Base-by-base conservation (phyloP, 257 asterid species). In the Paraleonurus japonicus region DNA sequence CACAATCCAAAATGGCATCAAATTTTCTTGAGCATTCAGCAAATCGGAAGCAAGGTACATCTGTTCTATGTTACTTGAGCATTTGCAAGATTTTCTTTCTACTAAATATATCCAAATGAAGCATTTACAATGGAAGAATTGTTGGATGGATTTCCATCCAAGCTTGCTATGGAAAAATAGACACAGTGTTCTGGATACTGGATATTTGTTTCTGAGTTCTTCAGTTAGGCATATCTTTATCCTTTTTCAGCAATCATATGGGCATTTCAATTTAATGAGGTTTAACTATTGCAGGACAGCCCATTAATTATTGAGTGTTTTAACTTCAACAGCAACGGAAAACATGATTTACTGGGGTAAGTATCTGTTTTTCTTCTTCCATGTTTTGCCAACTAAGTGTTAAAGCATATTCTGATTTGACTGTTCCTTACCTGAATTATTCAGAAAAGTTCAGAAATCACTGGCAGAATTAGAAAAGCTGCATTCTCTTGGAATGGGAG, bases 41-140 rank as follows among this genome's bases (percentile, higher is more conserved):
- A 90, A 87, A 85, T 87, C 76, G 99, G 99, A 67, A 87, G 97
- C 89, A 95, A 95, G 99, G 99, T 95, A 88, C 76, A 58, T 28
- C 65, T 45, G 27, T 68, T 39, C 71, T 61, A 4, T 33, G 72
- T 54, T 72, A 75, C 60, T 61, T 48, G 68, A 72, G 76, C 61
- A 63, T 17, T 43, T 27, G 19, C 43, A 73, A 50, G 35, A 68
- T 70, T 74, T 47, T 41, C 22, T 19, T 72, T 54, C 69, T 61
- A 10, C 19, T 65, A 9, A 67, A 12, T 72, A 26, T 48, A 20
- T 53, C 60, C 60, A 53, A 19, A 53, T 53, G 28, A 19, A 53
- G 60, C 27, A 9, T 53, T 47, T 53, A 22, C 27, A 51, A 17
- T 51, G 2, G 12, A 7, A 51, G 7, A 6, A 5, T 39, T 33